Evolutionary conservation across 2,329 filamentous ascomycete species (phyloP), one percentile per base, ranked within the genome.

Genomic region (Pezicula neosporulosa): DNA sequence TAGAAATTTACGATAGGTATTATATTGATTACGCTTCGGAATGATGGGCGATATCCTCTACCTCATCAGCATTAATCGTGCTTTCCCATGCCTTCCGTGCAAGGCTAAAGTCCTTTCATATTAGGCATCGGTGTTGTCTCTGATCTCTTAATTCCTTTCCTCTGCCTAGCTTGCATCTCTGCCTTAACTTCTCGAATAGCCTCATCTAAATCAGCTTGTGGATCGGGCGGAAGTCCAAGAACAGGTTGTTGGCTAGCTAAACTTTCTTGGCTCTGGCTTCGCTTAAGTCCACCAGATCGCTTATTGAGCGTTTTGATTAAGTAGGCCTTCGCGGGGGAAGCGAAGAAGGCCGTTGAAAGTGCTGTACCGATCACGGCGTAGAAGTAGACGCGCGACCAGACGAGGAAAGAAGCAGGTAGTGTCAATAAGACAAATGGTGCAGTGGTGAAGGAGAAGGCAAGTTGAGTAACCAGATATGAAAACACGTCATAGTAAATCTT

Each of bases 361-460:
- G 75, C 70, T 1, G 87, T 87, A 58, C 84, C 85, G 55, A 92
- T 65, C 49, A 94, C 75, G 30, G 82, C 84, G 70, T 95, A 99
- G 73, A 91, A 97, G 72, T 96, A 94, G 35, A 97, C 88, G 39
- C 89, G 83, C 0, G 82, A 72, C 94, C 94, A 99, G 52, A 89
- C 86, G 2, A 77, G 73, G 39, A 95, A 69, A 9, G 87, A 92
- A 54, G 83, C 80, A 16, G 76, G 71, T 57, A 97, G 83, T 19
- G 77, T 77, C 21, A 99, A 85, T 37, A 97, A 75, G 42, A 97
- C 80, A 70, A 99, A 99, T 0, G 94, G 94, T 0, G 86, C 80
- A 1, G 86, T 89, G 48, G 83, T 82, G 69, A 96, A 99, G 44
- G 86, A 86, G 69, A 97, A 91, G 2, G 83, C 82, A n/a, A 86